Percentiles rank a stretch among this genome's conserved stretches.
Conservation (phyloP, 2,329 filamentous ascomycete genomes). For the Pseudopyricularia javanii region DNA sequence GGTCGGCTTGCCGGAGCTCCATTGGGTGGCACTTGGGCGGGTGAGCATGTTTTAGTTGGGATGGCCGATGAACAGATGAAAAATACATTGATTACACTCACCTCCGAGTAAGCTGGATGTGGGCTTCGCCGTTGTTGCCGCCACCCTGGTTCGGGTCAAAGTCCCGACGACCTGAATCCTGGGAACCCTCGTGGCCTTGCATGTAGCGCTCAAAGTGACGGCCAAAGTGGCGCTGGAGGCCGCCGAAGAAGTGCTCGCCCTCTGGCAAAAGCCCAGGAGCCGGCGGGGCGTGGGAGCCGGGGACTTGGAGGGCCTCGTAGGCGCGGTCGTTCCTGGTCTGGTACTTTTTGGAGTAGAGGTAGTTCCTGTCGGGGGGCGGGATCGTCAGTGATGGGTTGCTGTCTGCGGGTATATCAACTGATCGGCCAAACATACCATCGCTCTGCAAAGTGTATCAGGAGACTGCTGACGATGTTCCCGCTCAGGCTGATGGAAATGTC, state of each 20-base stretch:
- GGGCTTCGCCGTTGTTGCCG: slow-evolving; percentile 12
- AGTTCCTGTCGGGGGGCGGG: slow-evolving; percentile 49
- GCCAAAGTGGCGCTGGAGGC: slow-evolving; percentile 19
- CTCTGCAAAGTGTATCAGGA: slow-evolving; percentile 69
- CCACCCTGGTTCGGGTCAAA: slow-evolving; percentile 4
- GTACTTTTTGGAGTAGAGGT: slow-evolving; percentile 79
- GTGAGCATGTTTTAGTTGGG: no score
- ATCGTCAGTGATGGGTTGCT: not conserved
- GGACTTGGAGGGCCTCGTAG: slow-evolving; percentile 24
- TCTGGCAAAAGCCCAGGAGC: slow-evolving; percentile 10
- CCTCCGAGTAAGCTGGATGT: slow-evolving; percentile 41
- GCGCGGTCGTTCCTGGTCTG: slow-evolving; percentile 33
- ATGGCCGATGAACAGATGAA: no score
- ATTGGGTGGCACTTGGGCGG: no score
- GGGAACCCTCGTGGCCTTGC: slow-evolving; percentile 17
- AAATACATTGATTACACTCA: no score
- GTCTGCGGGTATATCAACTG: not conserved
- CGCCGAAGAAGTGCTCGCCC: slow-evolving; percentile 15
- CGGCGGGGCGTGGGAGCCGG: slow-evolving; percentile 11
- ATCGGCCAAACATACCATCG: slow-evolving; percentile 45
- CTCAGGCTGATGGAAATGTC: slow-evolving; percentile 69
- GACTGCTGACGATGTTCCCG: slow-evolving; percentile 63
- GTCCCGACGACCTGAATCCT: slow-evolving; percentile 10
- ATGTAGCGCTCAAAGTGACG: slow-evolving; percentile 23
- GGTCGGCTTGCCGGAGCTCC: slow-evolving; percentile 80